Evolutionary conservation across 257 asterid genomes (phyloP).

Genomic region (Solanum paucissectum): DNA sequence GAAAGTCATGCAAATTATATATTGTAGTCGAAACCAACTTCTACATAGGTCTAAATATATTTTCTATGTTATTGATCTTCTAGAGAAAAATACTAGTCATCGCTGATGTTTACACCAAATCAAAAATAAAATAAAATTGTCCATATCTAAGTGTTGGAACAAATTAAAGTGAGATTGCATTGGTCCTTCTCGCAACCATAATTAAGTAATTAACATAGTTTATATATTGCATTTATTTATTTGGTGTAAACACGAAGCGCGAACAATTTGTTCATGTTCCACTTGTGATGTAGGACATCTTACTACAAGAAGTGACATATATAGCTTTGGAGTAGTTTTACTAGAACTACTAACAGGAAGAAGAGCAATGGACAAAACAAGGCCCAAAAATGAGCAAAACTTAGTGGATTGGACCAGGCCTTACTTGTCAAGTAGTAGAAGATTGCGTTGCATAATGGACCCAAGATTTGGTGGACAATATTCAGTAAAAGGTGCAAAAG

Average conservation of each 20-base stretch:
- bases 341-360: conserved; percentile 71
- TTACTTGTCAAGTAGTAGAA: conserved; percentile 47
- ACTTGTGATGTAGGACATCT: conserved; percentile 55
- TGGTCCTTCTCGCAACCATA: not conserved
- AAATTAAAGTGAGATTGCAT: not conserved
- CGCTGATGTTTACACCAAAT: not conserved
- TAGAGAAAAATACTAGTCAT: not conserved
- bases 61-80: not conserved
- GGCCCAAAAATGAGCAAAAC: conserved; percentile 61
- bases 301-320: conserved; percentile 81
- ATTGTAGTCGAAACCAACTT: not conserved
- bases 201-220: not conserved
- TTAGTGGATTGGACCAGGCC: conserved; percentile 76
- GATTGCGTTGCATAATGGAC: conserved; percentile 57
- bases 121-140: not conserved
- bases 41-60: not conserved
- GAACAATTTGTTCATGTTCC: not conserved
- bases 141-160: not conserved
- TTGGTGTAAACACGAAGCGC: not conserved
- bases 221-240: not conserved
- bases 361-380: conserved; percentile 67
- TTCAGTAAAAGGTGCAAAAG: conserved; percentile 69
- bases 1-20: not conserved
- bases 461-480: conserved; percentile 74
- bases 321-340: conserved; percentile 86